These are phyloP conservation scores for Oryza meridionalis DNA, from an alignment of 176 grass and related monocot genomes.

Conservation along the genomic window DNA sequence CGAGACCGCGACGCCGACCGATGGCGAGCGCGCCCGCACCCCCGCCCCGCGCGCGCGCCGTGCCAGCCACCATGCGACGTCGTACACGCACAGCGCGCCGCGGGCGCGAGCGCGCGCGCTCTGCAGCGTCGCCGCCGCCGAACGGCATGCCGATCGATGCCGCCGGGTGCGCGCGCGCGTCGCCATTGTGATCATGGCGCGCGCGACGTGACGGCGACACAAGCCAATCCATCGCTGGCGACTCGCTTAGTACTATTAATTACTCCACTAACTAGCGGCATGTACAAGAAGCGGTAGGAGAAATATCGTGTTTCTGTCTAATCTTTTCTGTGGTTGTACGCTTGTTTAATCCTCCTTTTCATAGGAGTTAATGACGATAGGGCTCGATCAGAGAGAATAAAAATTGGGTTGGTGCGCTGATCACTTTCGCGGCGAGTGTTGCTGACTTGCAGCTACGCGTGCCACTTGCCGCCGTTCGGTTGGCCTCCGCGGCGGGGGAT, in stretches of 20 bases:
- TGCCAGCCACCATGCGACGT: no score
- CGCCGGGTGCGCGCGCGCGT: not conserved
- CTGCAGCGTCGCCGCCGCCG: no score
- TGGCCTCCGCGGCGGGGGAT: not conserved
- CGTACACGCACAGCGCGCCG: no score
- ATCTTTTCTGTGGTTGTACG: not conserved
- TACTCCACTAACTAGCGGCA: no score
- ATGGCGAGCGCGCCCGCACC: no score
- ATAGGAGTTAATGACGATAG: not conserved
- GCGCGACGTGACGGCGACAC: not conserved
- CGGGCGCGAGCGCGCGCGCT: no score
- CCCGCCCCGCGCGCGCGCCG: no score
- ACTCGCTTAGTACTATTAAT: not conserved
- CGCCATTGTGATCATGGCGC: no score
- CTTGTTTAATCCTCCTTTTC: not conserved
- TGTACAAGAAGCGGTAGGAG: not conserved
- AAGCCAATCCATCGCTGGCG: not conserved
- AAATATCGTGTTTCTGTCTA: not conserved
- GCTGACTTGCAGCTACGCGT: not conserved
- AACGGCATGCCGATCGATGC: no score
- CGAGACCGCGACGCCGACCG: not conserved
- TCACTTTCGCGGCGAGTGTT: not conserved
- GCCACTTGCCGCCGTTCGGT: slow-evolving; percentile 28
- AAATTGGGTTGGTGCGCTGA: not conserved
- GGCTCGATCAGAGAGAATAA: not conserved